Conservation (phyloP, 345 rosid genomes). For the Aquilaria malaccensis region DNA sequence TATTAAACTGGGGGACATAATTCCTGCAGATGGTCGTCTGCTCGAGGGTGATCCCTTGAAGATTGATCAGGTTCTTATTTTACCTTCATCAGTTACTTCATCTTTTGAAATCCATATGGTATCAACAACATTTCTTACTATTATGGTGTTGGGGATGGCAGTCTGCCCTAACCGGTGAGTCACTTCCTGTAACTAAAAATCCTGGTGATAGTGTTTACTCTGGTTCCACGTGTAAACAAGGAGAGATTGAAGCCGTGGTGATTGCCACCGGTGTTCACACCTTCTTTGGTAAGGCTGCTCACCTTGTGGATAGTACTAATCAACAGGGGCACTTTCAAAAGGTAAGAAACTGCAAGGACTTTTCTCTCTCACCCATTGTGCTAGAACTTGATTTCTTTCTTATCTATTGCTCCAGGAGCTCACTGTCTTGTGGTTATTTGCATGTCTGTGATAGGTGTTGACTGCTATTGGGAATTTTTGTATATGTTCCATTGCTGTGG, state of each 20-base stretch:
- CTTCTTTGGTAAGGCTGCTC: slow-evolving; percentile 91
- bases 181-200: slow-evolving; percentile 82
- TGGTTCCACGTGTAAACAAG: slow-evolving; percentile 90
- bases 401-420: not conserved
- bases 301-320: slow-evolving; percentile 79
- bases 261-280: slow-evolving; percentile 92
- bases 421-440: not conserved
- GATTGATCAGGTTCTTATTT: slow-evolving; percentile 49
- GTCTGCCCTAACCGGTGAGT: slow-evolving; percentile 87
- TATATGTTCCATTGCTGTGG: slow-evolving; percentile 79
- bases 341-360: slow-evolving; percentile 20
- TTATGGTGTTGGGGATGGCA: slow-evolving; percentile 10
- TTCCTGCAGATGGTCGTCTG: slow-evolving; percentile 71
- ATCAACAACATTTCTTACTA: slow-evolving; percentile 1
- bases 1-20: slow-evolving; percentile 58
- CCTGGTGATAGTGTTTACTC: slow-evolving; percentile 83
- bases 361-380: not conserved
- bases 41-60: slow-evolving; percentile 66
- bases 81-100: not conserved
- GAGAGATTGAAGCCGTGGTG: slow-evolving; percentile 90
- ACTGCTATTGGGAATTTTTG: slow-evolving; percentile 91
- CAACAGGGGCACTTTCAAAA: slow-evolving; percentile 92
- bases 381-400: too few relatives aligned
- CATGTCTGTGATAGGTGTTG: slow-evolving; percentile 40
- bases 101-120: not conserved